phyloP scores from a whole-genome alignment of 202 grass and related monocot genomes.

The Brachypodium distachyon region DNA sequence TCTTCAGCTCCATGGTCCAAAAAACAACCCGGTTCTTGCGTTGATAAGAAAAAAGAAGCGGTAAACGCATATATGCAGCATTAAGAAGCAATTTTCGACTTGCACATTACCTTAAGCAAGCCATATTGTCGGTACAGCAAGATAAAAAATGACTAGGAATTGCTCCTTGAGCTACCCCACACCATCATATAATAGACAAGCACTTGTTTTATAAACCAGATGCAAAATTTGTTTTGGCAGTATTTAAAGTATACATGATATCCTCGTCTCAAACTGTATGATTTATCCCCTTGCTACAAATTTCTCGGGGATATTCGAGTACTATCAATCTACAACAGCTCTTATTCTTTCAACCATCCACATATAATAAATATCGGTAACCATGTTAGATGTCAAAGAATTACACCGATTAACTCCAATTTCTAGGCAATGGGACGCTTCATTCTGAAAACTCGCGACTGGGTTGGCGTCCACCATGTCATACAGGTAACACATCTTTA shows the following conservation, averaged over 20 bases:
- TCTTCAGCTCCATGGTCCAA: neutral
- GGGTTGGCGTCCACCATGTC: neutral
- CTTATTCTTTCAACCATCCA: slow-evolving; percentile 34
- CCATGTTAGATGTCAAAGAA: slow-evolving; percentile 58
- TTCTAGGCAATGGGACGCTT: slow-evolving; percentile 7
- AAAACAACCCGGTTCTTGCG: neutral
- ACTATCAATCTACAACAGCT: slow-evolving; percentile 40
- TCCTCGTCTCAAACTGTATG: slow-evolving; percentile 25
- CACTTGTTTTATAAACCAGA: slow-evolving; percentile 16
- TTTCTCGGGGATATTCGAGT: slow-evolving; percentile 24
- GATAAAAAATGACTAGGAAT: neutral
- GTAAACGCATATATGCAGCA: no score
- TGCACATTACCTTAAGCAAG: neutral
- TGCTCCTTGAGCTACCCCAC: neutral
- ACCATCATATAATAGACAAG: neutral
- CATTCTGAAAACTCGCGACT: neutral
- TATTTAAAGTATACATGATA: slow-evolving; percentile 28
- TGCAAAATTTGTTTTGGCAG: slow-evolving; percentile 35
- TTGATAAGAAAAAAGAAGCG: no score
- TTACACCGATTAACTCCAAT: slow-evolving; percentile 35
- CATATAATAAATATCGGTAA: slow-evolving; percentile 41
- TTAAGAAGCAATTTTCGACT: neutral
- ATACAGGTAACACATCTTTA: slow-evolving; percentile 10
- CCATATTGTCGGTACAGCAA: neutral
- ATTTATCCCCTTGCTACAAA: slow-evolving; percentile 25